Percentiles rank a stretch among this genome's conserved stretches.
Conservation (phyloP, 2,329 filamentous ascomycete species). For the Aspergillus quadricinctus region DNA sequence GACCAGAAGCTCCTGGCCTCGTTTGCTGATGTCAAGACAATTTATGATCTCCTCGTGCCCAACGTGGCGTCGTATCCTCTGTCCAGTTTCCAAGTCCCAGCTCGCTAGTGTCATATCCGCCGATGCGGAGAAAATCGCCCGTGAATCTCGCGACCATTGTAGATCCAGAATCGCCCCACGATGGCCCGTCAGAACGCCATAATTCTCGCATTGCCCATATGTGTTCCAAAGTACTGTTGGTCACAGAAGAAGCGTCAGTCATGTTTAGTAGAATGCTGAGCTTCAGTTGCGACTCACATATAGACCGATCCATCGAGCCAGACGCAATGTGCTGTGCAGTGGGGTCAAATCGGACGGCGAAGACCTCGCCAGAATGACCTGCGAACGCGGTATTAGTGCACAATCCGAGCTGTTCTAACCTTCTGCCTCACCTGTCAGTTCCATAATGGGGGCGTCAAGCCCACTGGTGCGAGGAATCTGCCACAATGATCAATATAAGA, state of each 20-base stretch:
- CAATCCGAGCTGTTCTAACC: not conserved
- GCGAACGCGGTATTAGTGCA: conserved; percentile 3
- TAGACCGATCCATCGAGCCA: conserved; percentile 88
- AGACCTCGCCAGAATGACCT: conserved; percentile 76
- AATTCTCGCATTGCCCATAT: conserved; percentile 90
- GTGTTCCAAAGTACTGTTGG: conserved; percentile 85
- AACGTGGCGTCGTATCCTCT: conserved; percentile 82
- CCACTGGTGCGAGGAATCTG: conserved; percentile 76
- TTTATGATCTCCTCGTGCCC: conserved; percentile 98
- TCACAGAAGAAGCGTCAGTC: not conserved
- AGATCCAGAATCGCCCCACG: conserved; percentile 87
- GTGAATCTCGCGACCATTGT: conserved; percentile 94
- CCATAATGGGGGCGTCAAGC: conserved; percentile 88
- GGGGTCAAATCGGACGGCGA: conserved; percentile 83
- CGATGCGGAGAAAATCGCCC: conserved; percentile 84
- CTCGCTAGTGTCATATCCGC: conserved; percentile 90
- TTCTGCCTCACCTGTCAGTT: conserved; percentile 62
- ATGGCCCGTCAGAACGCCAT: conserved; percentile 82
- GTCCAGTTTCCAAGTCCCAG: conserved; percentile 92
- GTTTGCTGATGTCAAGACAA: conserved; percentile 77
- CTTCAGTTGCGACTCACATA: conserved; percentile 55
- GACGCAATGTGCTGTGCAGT: conserved; percentile 87
- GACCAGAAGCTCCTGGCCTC: conserved; percentile 84
- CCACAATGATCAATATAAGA: conserved; percentile 12
- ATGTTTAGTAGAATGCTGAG: not conserved